phyloP scores from a whole-genome alignment of 192 early-diverging fungal genomes.

The Cladochytrium replicatum region DNA sequence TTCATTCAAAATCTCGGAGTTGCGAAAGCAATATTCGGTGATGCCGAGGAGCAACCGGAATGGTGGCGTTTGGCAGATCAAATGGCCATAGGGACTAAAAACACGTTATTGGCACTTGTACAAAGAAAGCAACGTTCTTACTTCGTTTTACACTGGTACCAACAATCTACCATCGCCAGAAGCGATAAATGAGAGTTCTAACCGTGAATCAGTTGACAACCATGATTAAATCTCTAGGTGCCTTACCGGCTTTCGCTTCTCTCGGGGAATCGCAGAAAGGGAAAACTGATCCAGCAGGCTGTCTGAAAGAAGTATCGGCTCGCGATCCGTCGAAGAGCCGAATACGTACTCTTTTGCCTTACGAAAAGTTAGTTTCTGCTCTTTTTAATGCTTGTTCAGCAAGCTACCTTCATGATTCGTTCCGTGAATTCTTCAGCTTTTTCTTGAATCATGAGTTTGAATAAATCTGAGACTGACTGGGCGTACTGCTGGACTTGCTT shows the following conservation, averaged over 20 bases:
- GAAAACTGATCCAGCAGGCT: slow-evolving; percentile 77
- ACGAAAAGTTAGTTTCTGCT: slow-evolving; percentile 10
- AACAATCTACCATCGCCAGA: slow-evolving; percentile 89
- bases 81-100: slow-evolving; percentile 70
- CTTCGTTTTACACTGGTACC: slow-evolving; percentile 72
- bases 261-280: slow-evolving; percentile 50
- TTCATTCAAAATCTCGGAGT: slow-evolving; percentile 70
- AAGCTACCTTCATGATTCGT: slow-evolving; percentile 49
- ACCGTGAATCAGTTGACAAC: slow-evolving; percentile 2
- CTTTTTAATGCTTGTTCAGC: not conserved
- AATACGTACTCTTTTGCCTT: slow-evolving; percentile 78
- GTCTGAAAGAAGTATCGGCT: slow-evolving; percentile 70
- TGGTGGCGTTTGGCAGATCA: slow-evolving; percentile 92
- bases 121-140: slow-evolving; percentile 2
- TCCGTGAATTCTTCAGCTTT: slow-evolving; percentile 64
- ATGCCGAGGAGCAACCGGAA: slow-evolving; percentile 93
- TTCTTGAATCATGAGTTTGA: slow-evolving; percentile 91
- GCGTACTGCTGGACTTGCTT: slow-evolving; percentile 84
- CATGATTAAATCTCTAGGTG: not conserved
- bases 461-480: slow-evolving; percentile 76
- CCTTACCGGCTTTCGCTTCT: slow-evolving; percentile 29
- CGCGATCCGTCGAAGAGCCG: slow-evolving; percentile 46
- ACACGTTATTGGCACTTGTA: not conserved
- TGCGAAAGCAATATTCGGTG: slow-evolving; percentile 85
- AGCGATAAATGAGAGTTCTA: slow-evolving; percentile 89